These are phyloP conservation scores for Naganishia kalamii DNA, from an alignment of 768 basidiomycete species.

Conservation along the genomic window DNA sequence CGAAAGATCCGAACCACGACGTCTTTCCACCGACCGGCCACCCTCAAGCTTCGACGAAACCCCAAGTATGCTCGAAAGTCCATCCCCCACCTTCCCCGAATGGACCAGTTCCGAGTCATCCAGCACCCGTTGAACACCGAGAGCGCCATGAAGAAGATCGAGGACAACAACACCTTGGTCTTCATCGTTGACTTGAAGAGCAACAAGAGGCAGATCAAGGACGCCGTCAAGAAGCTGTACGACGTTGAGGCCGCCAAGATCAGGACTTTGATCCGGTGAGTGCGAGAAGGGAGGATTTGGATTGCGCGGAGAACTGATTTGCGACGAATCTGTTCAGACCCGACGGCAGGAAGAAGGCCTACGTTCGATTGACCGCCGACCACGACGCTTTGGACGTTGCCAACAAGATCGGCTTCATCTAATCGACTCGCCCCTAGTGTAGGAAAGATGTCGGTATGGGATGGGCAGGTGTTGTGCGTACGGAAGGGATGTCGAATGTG, in stretches of 20 bases:
- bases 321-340: slow-evolving; percentile 61
- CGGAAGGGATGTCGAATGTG: neutral
- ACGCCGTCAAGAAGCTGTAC: slow-evolving; percentile 98
- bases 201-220: slow-evolving; percentile 99
- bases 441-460: slow-evolving; percentile 14
- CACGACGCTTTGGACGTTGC: slow-evolving; percentile 94
- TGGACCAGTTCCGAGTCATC: slow-evolving; percentile 95
- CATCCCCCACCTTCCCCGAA: slow-evolving; percentile 80
- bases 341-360: slow-evolving; percentile 99
- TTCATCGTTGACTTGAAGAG: slow-evolving; percentile 92
- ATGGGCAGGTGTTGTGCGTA: slow-evolving; percentile 5
- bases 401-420: slow-evolving; percentile 99
- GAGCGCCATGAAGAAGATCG: slow-evolving; percentile 99
- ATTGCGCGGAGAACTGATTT: neutral
- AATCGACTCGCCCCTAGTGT: slow-evolving; percentile 41
- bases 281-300: slow-evolving; percentile 8
- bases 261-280: slow-evolving; percentile 95
- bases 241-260: slow-evolving; percentile 93
- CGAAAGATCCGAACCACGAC: slow-evolving; percentile 80
- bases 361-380: slow-evolving; percentile 89
- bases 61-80: slow-evolving; percentile 96
- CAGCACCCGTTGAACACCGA: slow-evolving; percentile 75
- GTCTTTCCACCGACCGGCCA: slow-evolving; percentile 94
- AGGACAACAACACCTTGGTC: slow-evolving; percentile 98
- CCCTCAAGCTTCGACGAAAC: slow-evolving; percentile 70